Evolutionary conservation across 805 yeast genomes (phyloP).

Genomic region (Jamesozyma hellenica): DNA sequence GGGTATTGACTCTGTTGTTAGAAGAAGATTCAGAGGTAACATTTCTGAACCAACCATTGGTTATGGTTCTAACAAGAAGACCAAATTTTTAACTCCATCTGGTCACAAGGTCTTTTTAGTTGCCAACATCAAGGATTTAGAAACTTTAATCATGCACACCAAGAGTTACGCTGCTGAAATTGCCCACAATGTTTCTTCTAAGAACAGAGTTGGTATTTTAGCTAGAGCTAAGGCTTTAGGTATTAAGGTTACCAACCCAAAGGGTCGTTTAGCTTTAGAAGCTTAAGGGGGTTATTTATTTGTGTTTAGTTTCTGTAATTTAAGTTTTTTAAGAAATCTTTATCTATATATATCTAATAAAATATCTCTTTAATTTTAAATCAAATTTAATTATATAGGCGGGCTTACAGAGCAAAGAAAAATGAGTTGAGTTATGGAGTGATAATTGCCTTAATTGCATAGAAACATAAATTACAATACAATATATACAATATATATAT

Average conservation of each 20-base stretch:
- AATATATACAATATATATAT: too few species aligned
- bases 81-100: conserved; percentile 89
- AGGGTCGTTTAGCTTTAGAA: conserved; percentile 96
- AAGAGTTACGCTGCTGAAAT: conserved; percentile 99
- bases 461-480: too few species aligned
- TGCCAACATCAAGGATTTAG: conserved; percentile 87
- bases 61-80: conserved; percentile 99
- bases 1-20: conserved; percentile 99
- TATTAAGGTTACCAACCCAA: conserved; percentile 97
- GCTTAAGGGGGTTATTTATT: conserved; percentile 48
- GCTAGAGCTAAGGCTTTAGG: conserved; percentile 97
- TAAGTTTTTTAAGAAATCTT: conserved; percentile 3
- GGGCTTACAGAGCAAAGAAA: too few species aligned
- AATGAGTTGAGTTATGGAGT: too few species aligned
- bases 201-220: conserved; percentile 93
- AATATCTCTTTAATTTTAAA: conserved; percentile 4
- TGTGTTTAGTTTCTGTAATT: conserved; percentile 3
- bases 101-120: conserved; percentile 98
- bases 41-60: conserved; percentile 99
- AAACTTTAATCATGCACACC: conserved; percentile 91
- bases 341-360: conserved; percentile 5
- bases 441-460: too few species aligned
- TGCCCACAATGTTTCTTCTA: conserved; percentile 96
- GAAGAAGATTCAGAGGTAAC: conserved; percentile 99
- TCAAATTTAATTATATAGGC: too few species aligned